A percentile compares a stretch with the other conserved stretches of the same genome.
Evolutionary conservation across 306 rosid genomes (phyloP).

Genomic region (Mimosa bimucronata): DNA sequence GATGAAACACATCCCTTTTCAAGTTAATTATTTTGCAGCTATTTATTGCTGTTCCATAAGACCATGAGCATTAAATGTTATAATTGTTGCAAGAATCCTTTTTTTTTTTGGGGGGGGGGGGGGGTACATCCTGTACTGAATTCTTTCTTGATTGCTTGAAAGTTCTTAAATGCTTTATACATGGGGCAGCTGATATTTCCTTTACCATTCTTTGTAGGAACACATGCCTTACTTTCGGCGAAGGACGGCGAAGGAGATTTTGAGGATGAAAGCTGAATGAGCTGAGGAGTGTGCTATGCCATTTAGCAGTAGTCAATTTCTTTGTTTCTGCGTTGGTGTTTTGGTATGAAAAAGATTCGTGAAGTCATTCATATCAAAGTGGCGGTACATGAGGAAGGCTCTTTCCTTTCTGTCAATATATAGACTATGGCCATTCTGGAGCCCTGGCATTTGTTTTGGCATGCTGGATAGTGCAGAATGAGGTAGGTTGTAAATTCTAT

Average conservation of each 20-base stretch:
- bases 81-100: background rate
- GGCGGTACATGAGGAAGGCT: slow-evolving; percentile 16
- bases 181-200: slow-evolving; percentile 11
- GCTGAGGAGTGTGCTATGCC: slow-evolving; percentile 24
- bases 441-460: slow-evolving; percentile 25
- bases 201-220: slow-evolving; percentile 53
- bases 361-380: slow-evolving; percentile 25
- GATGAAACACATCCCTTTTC: slow-evolving; percentile 11
- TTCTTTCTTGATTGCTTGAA: slow-evolving; percentile 25
- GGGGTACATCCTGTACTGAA: background rate
- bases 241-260: slow-evolving; percentile 84
- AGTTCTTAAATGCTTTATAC: slow-evolving; percentile 3
- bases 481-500: slow-evolving; percentile 47
- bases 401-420: slow-evolving; percentile 25
- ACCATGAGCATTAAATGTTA: background rate
- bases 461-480: slow-evolving; percentile 26
- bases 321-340: background rate
- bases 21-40: slow-evolving; percentile 3
- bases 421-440: slow-evolving; percentile 28
- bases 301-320: slow-evolving; percentile 9
- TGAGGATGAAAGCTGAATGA: slow-evolving; percentile 83
- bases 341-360: slow-evolving; percentile 15
- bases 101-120: no score
- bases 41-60: background rate
- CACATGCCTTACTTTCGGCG: slow-evolving; percentile 94